Base-by-base conservation (phyloP, 164 flowering plant genomes). In the Echeveria elegans region DNA sequence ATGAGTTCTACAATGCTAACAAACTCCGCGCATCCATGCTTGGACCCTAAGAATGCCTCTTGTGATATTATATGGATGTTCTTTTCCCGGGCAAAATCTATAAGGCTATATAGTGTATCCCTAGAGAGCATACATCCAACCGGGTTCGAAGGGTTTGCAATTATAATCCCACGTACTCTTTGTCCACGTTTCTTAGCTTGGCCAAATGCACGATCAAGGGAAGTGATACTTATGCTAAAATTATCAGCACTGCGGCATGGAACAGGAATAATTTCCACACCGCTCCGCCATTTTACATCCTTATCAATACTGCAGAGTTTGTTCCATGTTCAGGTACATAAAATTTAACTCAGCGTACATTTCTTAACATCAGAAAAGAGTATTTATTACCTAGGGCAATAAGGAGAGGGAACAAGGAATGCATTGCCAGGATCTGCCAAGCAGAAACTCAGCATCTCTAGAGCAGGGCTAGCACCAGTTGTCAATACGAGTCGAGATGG, bases 401-500 rank as follows among this genome's bases (percentile, higher is more conserved):
- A 88, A 31, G 99, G 99, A 4, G 99, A 80, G 37, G 99, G 99
- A 72, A 94, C 89, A 68, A 94, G 96, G 75, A 94, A 91, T 63
- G 96, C 99, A 81, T 91, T 91, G 73, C 99, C 97, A 29, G 83
- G 64, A 72, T 94, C 99, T 45, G 97, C 99, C 40, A 94, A 74
- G 81, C 96, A 91, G 82, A 89, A 94, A 77, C 82, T 74, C 31
- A 94, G 94, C 37, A 83, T 87, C 77, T 94, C 99, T 65, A 91
- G 69, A 47, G 99, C 97, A 80, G 99, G 75, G 18, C 88, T 74
- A 59, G 84, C 88, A 69, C 99, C 97, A 73, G 92, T 77, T 19
- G 97, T 91, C 41, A 94, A 72, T 8, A 91, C 83, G 30, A 89
- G 74, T 19, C 82, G 90, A 47, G 93, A 85, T 48, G 95, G 90